Percentiles rank a stretch among this genome's conserved stretches.
Evolutionary conservation across 805 yeast species (phyloP).

Genomic region (Tetrapisispora pingtungensis): DNA sequence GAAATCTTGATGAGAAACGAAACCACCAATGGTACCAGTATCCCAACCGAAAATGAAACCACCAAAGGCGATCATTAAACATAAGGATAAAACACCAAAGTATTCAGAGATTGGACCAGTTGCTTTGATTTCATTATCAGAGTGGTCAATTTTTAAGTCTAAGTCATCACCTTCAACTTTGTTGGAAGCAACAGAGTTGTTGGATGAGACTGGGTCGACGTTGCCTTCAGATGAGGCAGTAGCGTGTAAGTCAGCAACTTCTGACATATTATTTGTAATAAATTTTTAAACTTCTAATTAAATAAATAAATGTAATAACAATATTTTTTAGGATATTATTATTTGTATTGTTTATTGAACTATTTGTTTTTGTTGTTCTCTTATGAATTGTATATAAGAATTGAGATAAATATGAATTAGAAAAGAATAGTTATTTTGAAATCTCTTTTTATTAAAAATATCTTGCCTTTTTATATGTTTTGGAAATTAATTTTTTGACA

Average conservation of each 20-base stretch:
- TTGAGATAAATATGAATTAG: neutral
- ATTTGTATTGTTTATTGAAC: neutral
- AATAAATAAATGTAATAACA: neutral
- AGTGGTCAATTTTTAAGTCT: constrained; percentile 4
- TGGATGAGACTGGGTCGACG: constrained; percentile 2
- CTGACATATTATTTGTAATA: constrained; percentile 1
- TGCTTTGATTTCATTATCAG: neutral
- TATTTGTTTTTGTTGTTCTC: constrained; percentile 1
- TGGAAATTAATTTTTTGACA: neutral
- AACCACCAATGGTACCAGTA: constrained; percentile 61
- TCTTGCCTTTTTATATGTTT: constrained; percentile 1
- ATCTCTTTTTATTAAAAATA: neutral
- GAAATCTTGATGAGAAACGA: constrained; percentile 46
- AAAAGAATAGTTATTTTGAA: neutral
- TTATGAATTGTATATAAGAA: neutral
- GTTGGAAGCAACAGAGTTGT: constrained; percentile 8
- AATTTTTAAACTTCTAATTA: neutral
- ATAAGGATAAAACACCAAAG: constrained; percentile 21
- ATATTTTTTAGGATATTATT: neutral
- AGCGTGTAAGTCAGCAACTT: constrained; percentile 2
- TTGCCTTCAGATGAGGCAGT: neutral
- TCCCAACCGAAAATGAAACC: constrained; percentile 75
- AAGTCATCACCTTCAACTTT: constrained; percentile 8
- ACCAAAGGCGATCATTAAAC: constrained; percentile 53
- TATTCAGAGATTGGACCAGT: constrained; percentile 21